phyloP scores from a whole-genome alignment of 1,139 yeast genomes.

The Blastobotrys indianensis region DNA sequence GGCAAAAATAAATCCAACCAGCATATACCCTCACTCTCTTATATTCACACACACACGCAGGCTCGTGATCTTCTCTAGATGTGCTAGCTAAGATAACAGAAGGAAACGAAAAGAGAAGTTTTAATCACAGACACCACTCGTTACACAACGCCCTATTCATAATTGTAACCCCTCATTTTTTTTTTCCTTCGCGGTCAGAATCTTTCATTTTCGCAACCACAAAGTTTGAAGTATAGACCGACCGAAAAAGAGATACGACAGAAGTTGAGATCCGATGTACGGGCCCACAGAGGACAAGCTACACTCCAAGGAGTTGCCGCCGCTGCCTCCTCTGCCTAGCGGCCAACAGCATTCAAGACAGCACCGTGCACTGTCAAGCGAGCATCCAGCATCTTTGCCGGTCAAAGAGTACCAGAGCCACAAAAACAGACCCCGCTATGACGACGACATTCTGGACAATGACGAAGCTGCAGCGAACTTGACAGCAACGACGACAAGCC shows the following conservation, averaged over 20 bases:
- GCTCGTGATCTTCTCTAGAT: too few relatives aligned
- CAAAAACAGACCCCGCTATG: neutral
- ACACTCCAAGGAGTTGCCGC: constrained; percentile 8
- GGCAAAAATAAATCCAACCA: too few relatives aligned
- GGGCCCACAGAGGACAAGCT: constrained; percentile 1
- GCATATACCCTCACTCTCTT: too few relatives aligned
- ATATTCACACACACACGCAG: too few relatives aligned
- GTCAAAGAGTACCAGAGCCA: neutral
- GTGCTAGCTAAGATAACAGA: too few relatives aligned
- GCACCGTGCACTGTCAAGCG: neutral
- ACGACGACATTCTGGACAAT: neutral
- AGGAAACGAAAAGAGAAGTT: too few relatives aligned
- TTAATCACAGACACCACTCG: too few relatives aligned
- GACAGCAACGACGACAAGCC: neutral
- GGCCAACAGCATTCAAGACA: neutral
- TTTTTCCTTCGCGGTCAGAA: too few relatives aligned
- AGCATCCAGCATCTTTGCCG: constrained; percentile 1
- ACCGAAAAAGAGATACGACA: neutral
- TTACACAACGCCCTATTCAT: too few relatives aligned
- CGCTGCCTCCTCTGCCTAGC: constrained; percentile 4
- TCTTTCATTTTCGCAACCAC: neutral
- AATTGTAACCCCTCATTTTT: too few relatives aligned
- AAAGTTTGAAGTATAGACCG: neutral
- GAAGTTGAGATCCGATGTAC: neutral
- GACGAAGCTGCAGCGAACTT: neutral